phyloP scores from a whole-genome alignment of 148 eudicot species.

The Persicaria tinctoria region DNA sequence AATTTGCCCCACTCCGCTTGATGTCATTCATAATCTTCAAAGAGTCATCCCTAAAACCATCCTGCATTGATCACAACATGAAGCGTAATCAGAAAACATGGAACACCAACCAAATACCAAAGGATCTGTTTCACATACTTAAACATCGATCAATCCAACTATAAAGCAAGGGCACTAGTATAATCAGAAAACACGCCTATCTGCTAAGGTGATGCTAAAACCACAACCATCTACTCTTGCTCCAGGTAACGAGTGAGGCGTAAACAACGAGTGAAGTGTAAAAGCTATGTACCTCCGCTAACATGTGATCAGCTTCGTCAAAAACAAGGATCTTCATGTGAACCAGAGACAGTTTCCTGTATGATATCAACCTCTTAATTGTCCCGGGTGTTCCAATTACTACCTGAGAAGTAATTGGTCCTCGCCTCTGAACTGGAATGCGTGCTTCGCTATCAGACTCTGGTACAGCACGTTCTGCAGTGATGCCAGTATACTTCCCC shows the following conservation, averaged over 20 bases:
- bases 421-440: slow-evolving; percentile 38
- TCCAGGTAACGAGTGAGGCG: background rate
- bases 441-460: slow-evolving; percentile 41
- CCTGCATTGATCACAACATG: slow-evolving; percentile 28
- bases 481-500: slow-evolving; percentile 76
- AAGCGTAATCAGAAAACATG: background rate
- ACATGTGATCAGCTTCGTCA: slow-evolving; percentile 96
- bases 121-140: background rate
- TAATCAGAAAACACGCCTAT: background rate
- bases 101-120: background rate
- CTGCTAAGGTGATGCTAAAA: background rate
- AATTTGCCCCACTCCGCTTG: slow-evolving; percentile 10
- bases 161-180: background rate
- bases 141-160: slow-evolving; percentile 3
- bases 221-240: background rate
- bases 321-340: slow-evolving; percentile 86
- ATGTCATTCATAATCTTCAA: slow-evolving; percentile 50
- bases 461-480: slow-evolving; percentile 65
- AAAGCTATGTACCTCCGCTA: slow-evolving; percentile 54
- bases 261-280: background rate
- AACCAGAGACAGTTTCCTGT: slow-evolving; percentile 46
- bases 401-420: slow-evolving; percentile 62
- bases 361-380: slow-evolving; percentile 45
- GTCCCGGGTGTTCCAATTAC: slow-evolving; percentile 93
- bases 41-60: slow-evolving; percentile 67